A percentile compares a stretch with the other conserved stretches of the same genome.
phyloP scores from a whole-genome alignment of 139 green algal species.

The Chlamydomonas urium region DNA sequence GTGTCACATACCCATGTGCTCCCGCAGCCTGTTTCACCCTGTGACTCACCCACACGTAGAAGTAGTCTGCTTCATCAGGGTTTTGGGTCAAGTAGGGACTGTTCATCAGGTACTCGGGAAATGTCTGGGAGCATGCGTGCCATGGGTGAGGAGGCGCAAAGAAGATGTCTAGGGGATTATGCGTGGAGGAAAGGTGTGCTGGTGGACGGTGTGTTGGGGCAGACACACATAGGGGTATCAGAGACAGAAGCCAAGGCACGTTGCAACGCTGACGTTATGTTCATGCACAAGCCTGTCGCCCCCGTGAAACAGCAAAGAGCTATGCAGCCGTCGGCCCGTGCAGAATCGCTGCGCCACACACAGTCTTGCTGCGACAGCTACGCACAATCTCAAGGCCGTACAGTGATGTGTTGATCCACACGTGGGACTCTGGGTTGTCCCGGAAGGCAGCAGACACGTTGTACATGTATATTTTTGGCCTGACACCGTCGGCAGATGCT shows the following conservation, averaged over 20 bases:
- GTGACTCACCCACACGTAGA: conserved; percentile 11
- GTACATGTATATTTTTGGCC: conserved; percentile 3
- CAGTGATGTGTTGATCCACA: conserved; percentile 12
- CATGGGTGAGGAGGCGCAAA: not conserved
- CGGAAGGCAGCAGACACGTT: not conserved
- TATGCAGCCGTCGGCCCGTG: too few relatives aligned
- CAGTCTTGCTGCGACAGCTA: too few relatives aligned
- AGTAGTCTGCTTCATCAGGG: conserved; percentile 11
- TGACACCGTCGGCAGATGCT: too few relatives aligned
- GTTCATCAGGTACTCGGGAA: not conserved
- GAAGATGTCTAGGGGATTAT: not conserved
- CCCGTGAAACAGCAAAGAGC: not conserved
- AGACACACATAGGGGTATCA: too few relatives aligned
- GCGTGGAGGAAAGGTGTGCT: too few relatives aligned
- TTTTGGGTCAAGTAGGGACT: conserved; percentile 5
- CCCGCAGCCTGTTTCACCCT: too few relatives aligned
- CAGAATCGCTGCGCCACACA: too few relatives aligned
- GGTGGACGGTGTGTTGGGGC: too few relatives aligned
- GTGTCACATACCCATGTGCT: too few relatives aligned
- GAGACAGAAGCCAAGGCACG: not conserved
- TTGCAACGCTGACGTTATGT: not conserved
- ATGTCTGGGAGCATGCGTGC: not conserved
- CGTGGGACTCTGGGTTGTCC: not conserved
- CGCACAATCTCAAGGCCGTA: conserved; percentile 10
- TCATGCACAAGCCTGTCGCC: not conserved